Conservation (phyloP, 1,139 yeast genomes). For the Pichia kudriavzevii region DNA sequence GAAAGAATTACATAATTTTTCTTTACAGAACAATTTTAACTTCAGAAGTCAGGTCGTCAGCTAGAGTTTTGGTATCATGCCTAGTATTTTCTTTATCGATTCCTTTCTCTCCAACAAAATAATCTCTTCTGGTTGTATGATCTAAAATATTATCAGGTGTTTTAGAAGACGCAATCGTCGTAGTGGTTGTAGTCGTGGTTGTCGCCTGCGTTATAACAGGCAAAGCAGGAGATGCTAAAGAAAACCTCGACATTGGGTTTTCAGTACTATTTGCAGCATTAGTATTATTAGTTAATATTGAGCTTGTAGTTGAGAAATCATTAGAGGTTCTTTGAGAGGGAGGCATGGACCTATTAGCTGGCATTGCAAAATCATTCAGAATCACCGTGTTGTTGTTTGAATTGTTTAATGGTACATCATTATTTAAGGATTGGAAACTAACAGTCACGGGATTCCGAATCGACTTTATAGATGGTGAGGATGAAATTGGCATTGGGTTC, state of each 20-base stretch:
- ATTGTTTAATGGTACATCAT: not conserved
- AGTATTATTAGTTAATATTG: conserved; percentile 10
- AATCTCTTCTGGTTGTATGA: too few species aligned
- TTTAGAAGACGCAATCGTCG: too few species aligned
- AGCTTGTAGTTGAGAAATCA: conserved; percentile 12
- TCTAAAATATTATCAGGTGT: too few species aligned
- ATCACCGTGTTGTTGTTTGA: conserved; percentile 1
- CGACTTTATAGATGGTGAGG: conserved; percentile 10
- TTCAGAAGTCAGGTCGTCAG: not conserved
- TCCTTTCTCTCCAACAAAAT: too few species aligned
- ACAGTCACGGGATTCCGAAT: conserved; percentile 8
- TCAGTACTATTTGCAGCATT: conserved; percentile 8
- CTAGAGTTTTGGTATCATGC: too few species aligned
- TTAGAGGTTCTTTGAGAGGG: conserved; percentile 13
- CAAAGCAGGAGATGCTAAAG: conserved; percentile 28
- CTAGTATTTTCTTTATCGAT: too few species aligned
- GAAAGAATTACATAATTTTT: not conserved
- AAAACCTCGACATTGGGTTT: conserved; percentile 24
- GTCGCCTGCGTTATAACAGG: conserved; percentile 30
- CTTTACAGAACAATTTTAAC: not conserved
- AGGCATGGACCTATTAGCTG: conserved; percentile 6
- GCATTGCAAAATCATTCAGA: conserved; percentile 5
- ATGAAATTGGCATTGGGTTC: conserved; percentile 5
- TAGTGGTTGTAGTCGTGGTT: conserved; percentile 23
- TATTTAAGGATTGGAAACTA: conserved; percentile 1